Evolutionary conservation across 306 rosid genomes (phyloP).

Genomic region (Alnus glutinosa): DNA sequence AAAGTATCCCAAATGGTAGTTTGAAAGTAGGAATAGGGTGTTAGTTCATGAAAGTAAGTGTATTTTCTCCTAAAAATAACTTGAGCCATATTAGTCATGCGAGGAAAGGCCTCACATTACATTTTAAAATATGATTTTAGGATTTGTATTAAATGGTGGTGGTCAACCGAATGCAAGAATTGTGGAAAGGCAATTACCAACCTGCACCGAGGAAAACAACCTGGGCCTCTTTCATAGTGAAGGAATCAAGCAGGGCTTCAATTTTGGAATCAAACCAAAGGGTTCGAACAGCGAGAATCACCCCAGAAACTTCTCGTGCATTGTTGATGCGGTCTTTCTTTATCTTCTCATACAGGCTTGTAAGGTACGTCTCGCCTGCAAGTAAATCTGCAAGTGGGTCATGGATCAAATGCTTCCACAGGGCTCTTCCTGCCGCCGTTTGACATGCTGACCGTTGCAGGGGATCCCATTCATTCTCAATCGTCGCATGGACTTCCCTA

Average conservation of each 20-base stretch:
- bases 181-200: conserved; percentile 32
- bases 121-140: background rate
- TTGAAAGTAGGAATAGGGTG: no score
- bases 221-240: conserved; percentile 60
- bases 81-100: background rate
- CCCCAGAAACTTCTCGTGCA: conserved; percentile 87
- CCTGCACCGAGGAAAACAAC: conserved; percentile 97
- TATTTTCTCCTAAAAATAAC: background rate
- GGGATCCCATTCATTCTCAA: conserved; percentile 80
- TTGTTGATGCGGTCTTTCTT: conserved; percentile 72
- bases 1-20: no score
- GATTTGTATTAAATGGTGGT: background rate
- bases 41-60: no score
- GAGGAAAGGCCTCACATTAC: background rate
- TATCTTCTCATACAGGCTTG: conserved; percentile 82
- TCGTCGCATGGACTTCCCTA: conserved; percentile 62
- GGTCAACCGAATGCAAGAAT: conserved; percentile 20
- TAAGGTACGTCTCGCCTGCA: conserved; percentile 80
- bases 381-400: conserved; percentile 81
- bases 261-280: conserved; percentile 90
- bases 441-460: conserved; percentile 85
- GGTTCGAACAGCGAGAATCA: conserved; percentile 86
- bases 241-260: conserved; percentile 61
- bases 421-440: conserved; percentile 95
- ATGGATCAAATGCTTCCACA: conserved; percentile 84